Percentiles rank a stretch among this genome's conserved stretches.
Evolutionary conservation across 2,329 filamentous ascomycete species (phyloP).

Genomic region (Coniella vitis): DNA sequence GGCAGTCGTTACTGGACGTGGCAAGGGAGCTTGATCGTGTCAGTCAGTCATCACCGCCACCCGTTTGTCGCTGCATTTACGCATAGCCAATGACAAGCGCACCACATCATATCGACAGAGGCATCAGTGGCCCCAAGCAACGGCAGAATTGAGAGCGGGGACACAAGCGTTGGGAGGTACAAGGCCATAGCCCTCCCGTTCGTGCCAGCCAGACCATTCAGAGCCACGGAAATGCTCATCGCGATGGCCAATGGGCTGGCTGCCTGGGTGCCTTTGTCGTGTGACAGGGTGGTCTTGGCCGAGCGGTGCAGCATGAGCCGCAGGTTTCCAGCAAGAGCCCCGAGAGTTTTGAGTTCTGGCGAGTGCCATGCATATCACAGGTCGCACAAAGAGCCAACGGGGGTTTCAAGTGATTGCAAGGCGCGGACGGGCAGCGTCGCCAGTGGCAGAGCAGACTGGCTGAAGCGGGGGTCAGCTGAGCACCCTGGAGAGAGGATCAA

Average conservation of each 20-base stretch:
- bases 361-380: not conserved
- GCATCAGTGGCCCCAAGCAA: not conserved
- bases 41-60: conserved; percentile 3
- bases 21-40: not conserved
- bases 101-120: too few relatives aligned
- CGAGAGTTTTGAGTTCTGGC: not conserved
- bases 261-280: conserved; percentile 10
- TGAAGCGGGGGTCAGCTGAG: not conserved
- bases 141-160: not conserved
- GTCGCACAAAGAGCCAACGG: not conserved
- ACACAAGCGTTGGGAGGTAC: too few relatives aligned
- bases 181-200: too few relatives aligned
- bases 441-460: not conserved
- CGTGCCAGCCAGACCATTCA: not conserved
- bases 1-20: conserved; percentile 2
- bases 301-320: not conserved
- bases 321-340: not conserved
- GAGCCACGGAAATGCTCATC: conserved; percentile 17
- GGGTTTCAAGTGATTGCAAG: not conserved
- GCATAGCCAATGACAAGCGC: conserved; percentile 2
- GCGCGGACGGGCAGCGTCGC: not conserved
- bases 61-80: conserved; percentile 13
- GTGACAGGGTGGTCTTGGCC: not conserved
- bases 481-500: not conserved
- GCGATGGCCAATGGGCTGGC: conserved; percentile 15